phyloP scores from a whole-genome alignment of 257 asterid genomes.

The Hygrophila difformis region DNA sequence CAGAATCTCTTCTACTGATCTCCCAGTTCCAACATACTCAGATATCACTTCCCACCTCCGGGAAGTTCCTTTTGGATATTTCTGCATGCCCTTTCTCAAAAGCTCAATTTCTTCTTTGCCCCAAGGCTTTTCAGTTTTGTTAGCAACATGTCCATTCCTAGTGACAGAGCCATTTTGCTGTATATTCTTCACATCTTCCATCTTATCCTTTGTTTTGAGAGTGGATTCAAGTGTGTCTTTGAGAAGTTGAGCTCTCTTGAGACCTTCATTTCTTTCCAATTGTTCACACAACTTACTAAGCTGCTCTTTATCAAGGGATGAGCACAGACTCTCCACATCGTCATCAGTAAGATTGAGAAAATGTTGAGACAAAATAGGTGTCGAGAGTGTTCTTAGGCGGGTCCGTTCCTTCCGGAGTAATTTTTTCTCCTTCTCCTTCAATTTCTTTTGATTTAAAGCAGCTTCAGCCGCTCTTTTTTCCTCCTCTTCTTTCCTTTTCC shows the following conservation, averaged over 20 bases:
- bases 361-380: conserved; percentile 37
- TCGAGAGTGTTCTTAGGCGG: conserved; percentile 69
- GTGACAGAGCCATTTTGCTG: conserved; percentile 52
- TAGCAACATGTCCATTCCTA: conserved; percentile 29
- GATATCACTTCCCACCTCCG: conserved; percentile 97
- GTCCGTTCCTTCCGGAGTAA: conserved; percentile 76
- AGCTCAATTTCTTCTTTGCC: conserved; percentile 85
- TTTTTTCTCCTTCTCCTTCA: conserved; percentile 79
- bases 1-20: conserved; percentile 94
- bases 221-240: conserved; percentile 35
- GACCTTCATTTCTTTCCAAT: conserved; percentile 53
- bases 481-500: conserved; percentile 63
- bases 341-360: conserved; percentile 47
- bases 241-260: conserved; percentile 44
- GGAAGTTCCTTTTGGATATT: conserved; percentile 94
- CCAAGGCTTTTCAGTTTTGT: conserved; percentile 75
- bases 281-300: conserved; percentile 52
- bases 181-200: conserved; percentile 28
- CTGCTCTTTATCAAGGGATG: conserved; percentile 66
- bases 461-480: conserved; percentile 77
- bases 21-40: conserved; percentile 68
- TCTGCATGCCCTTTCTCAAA: conserved; percentile 74
- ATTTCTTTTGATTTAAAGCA: conserved; percentile 64
- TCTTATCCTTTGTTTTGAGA: conserved; percentile 30
- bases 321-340: conserved; percentile 64